Evolutionary conservation across 495 filamentous ascomycete species (phyloP), one percentile per base, ranked within the genome.

Genomic region (Xylaria scruposa): DNA sequence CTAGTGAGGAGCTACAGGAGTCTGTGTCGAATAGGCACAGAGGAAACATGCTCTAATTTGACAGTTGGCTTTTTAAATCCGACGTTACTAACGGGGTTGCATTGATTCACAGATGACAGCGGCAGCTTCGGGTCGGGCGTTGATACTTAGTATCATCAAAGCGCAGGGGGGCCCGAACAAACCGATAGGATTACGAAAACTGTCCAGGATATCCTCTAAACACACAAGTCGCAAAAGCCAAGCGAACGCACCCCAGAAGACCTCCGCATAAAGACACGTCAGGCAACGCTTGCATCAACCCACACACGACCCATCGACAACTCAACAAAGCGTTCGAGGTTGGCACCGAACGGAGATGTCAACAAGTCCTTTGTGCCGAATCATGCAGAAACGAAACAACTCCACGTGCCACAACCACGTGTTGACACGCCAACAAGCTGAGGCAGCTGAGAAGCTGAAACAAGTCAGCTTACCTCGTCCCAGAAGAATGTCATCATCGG

Each of bases 361-460:
- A 42, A 15, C 60, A 38, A 44, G 21, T 44, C 21, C 19, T 63
- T 63, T 40, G 21, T 67, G 49, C 65, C 65, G 65, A 67, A 67
- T 67, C 33, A 56, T 67, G 65, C 65, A 67, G 65, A 36, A 67
- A 67, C 47, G 4, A 21, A 44, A 29, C 65, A 19, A 19, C 36
- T 44, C 47, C 65, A 44, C 47, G 47, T 56, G 49, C 49, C 47
- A 31, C 47, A 8, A 56, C 19, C 63, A 66, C 65, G 65, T 67
- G 65, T 67, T 67, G 21, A 36, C 29, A 15, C 56, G n/a, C 56
- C 36, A 31, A 67, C 65, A 21, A 42, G 65, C 49, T 44, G 49
- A 56, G 40, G 24, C 33, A 67, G 65, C 13, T 24, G 49, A 44
- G 49, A 1, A 44, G 65, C 65, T 67, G 65, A 67, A 67, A 67